These are phyloP conservation scores for Schizosaccharomyces versatilis DNA, from an alignment of 1,139 yeast genomes.

Conservation along the genomic window DNA sequence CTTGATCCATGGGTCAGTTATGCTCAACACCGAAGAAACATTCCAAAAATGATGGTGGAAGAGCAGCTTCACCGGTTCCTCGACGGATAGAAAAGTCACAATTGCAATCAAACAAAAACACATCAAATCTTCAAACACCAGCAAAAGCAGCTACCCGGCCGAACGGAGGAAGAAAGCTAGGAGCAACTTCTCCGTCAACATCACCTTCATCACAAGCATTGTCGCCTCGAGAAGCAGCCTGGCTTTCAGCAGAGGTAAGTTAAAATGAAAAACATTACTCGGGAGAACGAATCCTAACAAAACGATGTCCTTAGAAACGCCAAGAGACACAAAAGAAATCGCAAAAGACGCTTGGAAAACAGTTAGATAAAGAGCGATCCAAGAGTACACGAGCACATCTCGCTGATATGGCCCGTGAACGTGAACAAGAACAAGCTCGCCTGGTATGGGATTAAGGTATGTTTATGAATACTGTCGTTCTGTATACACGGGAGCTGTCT, in stretches of 20 bases:
- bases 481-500: no score
- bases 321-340: neutral
- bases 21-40: slow-evolving; percentile 2
- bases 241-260: neutral
- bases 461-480: no score
- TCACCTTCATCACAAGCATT: neutral
- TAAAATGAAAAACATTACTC: neutral
- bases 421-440: neutral
- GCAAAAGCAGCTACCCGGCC: neutral
- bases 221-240: neutral
- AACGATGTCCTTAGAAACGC: neutral
- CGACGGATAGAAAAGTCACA: no score
- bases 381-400: neutral
- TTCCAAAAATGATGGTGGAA: slow-evolving; percentile 5
- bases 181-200: neutral
- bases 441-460: neutral
- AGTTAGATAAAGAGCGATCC: neutral
- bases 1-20: neutral
- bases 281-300: neutral
- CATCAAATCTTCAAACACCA: neutral
- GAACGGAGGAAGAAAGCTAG: neutral
- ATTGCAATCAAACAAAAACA: no score
- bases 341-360: neutral
- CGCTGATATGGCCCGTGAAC: neutral
- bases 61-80: no score